Evolutionary conservation across 768 basidiomycete species (phyloP).

Genomic region (Gloeophyllum trabeum): DNA sequence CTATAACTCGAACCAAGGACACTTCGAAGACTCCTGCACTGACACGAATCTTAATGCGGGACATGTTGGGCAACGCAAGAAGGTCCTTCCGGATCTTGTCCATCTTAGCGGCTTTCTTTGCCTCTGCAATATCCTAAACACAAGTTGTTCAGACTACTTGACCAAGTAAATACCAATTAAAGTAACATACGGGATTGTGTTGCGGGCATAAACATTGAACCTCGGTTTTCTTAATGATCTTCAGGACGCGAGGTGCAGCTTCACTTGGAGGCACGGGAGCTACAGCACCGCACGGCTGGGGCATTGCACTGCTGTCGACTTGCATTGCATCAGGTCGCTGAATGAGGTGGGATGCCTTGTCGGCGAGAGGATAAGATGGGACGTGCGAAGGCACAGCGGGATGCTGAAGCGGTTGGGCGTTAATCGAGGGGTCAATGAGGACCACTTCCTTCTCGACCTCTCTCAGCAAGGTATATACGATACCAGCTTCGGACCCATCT

Average conservation of each 20-base stretch:
- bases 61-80: constrained; percentile 54
- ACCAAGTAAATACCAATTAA: neutral
- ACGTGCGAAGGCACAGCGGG: no score
- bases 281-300: neutral
- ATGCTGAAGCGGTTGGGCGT: constrained; percentile 1
- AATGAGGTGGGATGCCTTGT: no score
- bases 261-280: constrained; percentile 4
- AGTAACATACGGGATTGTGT: constrained; percentile 76
- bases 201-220: constrained; percentile 73
- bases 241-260: constrained; percentile 29
- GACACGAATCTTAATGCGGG: constrained; percentile 76
- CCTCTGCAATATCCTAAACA: constrained; percentile 57
- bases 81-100: constrained; percentile 65
- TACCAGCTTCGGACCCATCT: constrained; percentile 36
- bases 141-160: neutral
- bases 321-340: no score
- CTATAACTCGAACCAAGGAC: constrained; percentile 58
- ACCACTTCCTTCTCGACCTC: constrained; percentile 80
- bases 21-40: constrained; percentile 84
- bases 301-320: neutral
- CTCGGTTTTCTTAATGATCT: constrained; percentile 62
- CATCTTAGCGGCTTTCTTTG: constrained; percentile 64
- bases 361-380: no score
- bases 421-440: constrained; percentile 31
- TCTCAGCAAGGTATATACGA: constrained; percentile 49